These are phyloP conservation scores for Spathaspora sp. DNA, from an alignment of 1,139 yeast genomes.

Conservation along the genomic window DNA sequence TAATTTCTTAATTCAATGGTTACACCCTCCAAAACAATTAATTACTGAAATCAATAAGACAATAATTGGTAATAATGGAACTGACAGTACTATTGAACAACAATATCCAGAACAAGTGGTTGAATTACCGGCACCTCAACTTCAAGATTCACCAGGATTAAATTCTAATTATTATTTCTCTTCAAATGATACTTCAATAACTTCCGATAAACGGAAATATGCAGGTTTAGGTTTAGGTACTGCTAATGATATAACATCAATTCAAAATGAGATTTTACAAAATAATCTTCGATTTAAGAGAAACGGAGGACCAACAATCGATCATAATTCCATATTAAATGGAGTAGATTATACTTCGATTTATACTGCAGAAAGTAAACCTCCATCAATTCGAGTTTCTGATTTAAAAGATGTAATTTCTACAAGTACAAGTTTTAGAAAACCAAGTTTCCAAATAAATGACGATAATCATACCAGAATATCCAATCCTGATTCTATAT, in stretches of 20 bases:
- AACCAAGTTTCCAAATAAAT: neutral
- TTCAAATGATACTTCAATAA: slow-evolving; percentile 12
- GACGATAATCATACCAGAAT: slow-evolving; percentile 5
- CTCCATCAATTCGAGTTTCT: slow-evolving; percentile 40
- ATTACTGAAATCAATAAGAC: slow-evolving; percentile 13
- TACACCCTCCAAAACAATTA: slow-evolving; percentile 33
- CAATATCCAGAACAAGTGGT: neutral
- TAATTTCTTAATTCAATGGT: slow-evolving; percentile 31
- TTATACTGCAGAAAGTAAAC: slow-evolving; percentile 17
- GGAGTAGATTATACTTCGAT: slow-evolving; percentile 22
- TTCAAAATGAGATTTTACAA: slow-evolving; percentile 36
- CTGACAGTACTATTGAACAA: neutral
- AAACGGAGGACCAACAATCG: neutral
- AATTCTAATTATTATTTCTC: slow-evolving; percentile 3
- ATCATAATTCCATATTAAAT: no score
- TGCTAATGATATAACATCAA: slow-evolving; percentile 42
- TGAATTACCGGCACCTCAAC: neutral
- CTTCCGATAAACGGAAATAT: slow-evolving; percentile 13
- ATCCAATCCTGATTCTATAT: slow-evolving; percentile 27
- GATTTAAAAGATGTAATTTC: slow-evolving; percentile 44
- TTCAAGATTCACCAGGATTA: neutral
- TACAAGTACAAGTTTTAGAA: neutral
- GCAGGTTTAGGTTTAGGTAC: slow-evolving; percentile 39
- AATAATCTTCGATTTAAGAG: slow-evolving; percentile 5
- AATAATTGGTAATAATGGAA: neutral